Base-by-base conservation (phyloP, 148 eudicot species). In the Rhododendron henanense region DNA sequence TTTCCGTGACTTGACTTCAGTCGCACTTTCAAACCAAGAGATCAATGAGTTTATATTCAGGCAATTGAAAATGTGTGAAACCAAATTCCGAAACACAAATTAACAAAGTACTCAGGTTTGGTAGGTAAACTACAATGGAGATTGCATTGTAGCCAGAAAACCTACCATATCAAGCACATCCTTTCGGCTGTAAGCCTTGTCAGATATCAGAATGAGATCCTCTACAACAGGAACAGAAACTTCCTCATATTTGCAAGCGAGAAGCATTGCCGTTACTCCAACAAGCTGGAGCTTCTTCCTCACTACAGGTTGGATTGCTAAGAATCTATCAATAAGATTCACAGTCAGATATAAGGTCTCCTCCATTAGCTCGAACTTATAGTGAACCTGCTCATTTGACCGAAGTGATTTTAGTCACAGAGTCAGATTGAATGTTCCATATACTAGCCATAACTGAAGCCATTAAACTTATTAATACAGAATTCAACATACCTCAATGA, bases 201-300 rank as follows among this genome's bases (percentile, higher is more conserved):
- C 99, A 25, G 98, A 90, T 37, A 96, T 96, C 89, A 94, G 57
- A 55, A 95, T 87, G 44, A 96, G 91, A 85, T 96, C 98, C 80
- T 94, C 96, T 6, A 92, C 94, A 59, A 92, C 94, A 14, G 95
- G 96, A 78, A 92, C 95, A 1, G 95, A 92, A 31, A 96, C 95
- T 84, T 96, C 99, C 85, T 95, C 99, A 48, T 96, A 96, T 82
- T 96, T 96, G 93, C 96, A 89, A 14, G 99, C 99, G 10, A 96
- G 87, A 61, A 96, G 98, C 98, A 95, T 87, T 47, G 99, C 99
- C 3, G 97, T 94, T 8, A 94, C 89, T 14, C 99, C 99, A 63
- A 95, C 97, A 7, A 96, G 92, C 89, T 96, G 99, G 55, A 96
- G 93, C 84, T 93, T 96, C 90, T 92, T 95, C 85, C 99, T 90